Evolutionary conservation across 176 grass and related monocot species (phyloP), one percentile per base, ranked within the genome.

Genomic region (Oryza meyeriana): DNA sequence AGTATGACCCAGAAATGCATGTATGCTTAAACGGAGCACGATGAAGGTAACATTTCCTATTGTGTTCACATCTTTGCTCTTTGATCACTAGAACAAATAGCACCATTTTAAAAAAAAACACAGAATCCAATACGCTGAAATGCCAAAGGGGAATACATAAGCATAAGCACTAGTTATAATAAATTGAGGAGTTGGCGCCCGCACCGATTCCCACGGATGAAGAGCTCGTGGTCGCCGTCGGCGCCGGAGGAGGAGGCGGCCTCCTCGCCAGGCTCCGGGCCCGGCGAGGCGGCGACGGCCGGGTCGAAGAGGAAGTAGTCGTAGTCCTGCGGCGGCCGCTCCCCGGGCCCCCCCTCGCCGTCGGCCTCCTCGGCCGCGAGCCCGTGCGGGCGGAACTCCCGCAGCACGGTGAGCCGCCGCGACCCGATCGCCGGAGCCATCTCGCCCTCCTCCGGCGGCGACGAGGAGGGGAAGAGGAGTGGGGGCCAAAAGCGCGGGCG

Each of bases 211-310:
- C 88, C 95, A 71, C 95, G 92, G 66, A 95, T 89, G 77, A 98
- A 98, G 85, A 98, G 88, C 82, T 98, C 95, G 85, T 98, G 95
- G 81, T 98, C 95, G 79, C 90, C 90, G 48, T 88, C 79, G 29
- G 91, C 88, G 38, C 50, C 65, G 12, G 89, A 81, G 27, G 63
- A 74, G 12, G 80, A 80, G 5, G 89, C 42, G 20, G 83, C 84
- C 62, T 47, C 85, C 4, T 76, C 66, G 2, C 71, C 64, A 26
- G 84, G 66, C 35, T 66, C 62, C 17, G 79, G 83, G 32, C 31
- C 47, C 40, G 89, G 78, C 27, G 82, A 82, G 25, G 86, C 81
- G 31, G 81, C 87, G 81, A 88, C 50, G 16, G 66, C 59, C 28
- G 95, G 90, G 27, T 92, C 86, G 72, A 98, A 98, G 74, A 98